Percentiles rank a stretch among this genome's conserved stretches.
These are phyloP conservation scores for Achlya hypogyna DNA, from an alignment of 352 stramenopile species.

Conservation along the genomic window DNA sequence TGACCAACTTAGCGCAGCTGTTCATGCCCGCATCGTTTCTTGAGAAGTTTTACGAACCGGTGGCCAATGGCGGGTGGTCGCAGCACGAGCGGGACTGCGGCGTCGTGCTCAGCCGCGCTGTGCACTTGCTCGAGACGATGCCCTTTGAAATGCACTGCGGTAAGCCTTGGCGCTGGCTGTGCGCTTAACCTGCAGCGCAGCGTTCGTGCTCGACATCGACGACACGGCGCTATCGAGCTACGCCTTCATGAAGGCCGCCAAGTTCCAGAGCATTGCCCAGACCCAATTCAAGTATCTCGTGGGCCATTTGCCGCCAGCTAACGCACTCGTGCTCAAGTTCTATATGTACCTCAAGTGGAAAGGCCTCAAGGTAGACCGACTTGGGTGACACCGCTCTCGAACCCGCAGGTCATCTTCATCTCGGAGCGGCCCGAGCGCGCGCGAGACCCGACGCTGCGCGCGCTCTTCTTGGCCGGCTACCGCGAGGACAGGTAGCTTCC, in stretches of 20 bases:
- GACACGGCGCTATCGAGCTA: conserved; percentile 17
- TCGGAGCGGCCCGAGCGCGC: conserved; percentile 5
- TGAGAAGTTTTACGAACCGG: conserved; percentile 5
- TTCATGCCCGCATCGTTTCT: conserved; percentile 14
- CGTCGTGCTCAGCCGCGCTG: conserved; percentile 18
- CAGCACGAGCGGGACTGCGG: conserved; percentile 15
- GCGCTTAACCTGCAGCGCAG: not conserved
- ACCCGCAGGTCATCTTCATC: conserved; percentile 12
- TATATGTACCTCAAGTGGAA: conserved; percentile 19
- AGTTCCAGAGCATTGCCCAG: not conserved
- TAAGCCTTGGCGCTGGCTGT: not conserved
- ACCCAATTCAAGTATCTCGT: conserved; percentile 12
- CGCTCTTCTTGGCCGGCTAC: conserved; percentile 8
- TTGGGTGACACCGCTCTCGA: too few species aligned
- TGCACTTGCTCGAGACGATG: conserved; percentile 10
- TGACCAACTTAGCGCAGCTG: conserved; percentile 10
- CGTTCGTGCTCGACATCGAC: conserved; percentile 16
- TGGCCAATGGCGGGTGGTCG: not conserved
- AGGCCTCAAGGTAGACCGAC: conserved; percentile 18
- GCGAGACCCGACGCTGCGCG: not conserved
- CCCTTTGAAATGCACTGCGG: not conserved
- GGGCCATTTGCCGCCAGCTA: not conserved
- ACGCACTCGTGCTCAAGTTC: conserved; percentile 12
- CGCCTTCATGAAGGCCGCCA: conserved; percentile 7
- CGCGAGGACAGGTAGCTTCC: not conserved